Evolutionary conservation across 306 rosid species (phyloP).

Genomic region (Cucurbita pepo): DNA sequence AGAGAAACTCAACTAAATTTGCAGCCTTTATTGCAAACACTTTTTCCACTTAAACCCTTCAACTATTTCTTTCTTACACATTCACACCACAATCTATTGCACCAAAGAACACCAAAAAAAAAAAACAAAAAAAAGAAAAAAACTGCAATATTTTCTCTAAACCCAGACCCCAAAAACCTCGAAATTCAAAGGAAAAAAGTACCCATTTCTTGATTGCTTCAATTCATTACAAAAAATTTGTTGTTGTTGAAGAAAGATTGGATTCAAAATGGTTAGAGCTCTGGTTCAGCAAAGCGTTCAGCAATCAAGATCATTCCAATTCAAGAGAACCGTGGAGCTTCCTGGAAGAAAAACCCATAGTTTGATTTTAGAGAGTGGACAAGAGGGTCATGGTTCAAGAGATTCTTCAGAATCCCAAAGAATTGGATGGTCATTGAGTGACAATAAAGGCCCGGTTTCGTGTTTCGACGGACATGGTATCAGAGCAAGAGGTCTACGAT

Average conservation of each 20-base stretch:
- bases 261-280: slow-evolving; percentile 50
- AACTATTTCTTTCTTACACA: slow-evolving; percentile 18
- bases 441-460: slow-evolving; percentile 7
- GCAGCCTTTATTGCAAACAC: not conserved
- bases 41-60: not conserved
- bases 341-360: slow-evolving; percentile 44
- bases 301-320: slow-evolving; percentile 49
- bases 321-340: slow-evolving; percentile 50
- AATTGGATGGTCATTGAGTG: slow-evolving; percentile 7
- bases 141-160: not conserved
- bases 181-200: not conserved
- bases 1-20: slow-evolving; percentile 13
- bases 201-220: not conserved
- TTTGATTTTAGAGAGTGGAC: slow-evolving; percentile 23
- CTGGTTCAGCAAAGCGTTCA: slow-evolving; percentile 36
- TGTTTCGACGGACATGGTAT: slow-evolving; percentile 7
- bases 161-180: not conserved
- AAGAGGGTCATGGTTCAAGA: slow-evolving; percentile 15
- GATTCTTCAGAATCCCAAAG: slow-evolving; percentile 8
- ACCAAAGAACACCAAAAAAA: not conserved
- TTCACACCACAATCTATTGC: slow-evolving; percentile 14
- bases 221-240: not conserved
- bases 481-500: slow-evolving; percentile 9
- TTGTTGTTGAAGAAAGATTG: not conserved
- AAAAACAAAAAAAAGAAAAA: not conserved